Conservation (phyloP, 352 stramenopile genomes). For the Pythium scleroteichum region DNA sequence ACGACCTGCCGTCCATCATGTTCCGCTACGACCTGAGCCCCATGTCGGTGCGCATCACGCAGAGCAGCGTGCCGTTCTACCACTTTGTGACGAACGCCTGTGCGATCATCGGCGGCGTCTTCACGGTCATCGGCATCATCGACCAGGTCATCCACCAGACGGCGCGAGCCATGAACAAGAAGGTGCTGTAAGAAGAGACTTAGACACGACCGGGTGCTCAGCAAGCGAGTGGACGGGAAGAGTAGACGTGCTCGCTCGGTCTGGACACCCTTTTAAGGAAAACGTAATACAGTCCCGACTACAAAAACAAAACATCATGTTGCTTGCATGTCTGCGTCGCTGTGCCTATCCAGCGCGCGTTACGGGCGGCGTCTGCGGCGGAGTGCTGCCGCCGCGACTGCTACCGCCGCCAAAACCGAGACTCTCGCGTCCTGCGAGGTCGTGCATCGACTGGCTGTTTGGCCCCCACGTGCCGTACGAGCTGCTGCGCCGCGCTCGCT, state of each 20-base stretch:
- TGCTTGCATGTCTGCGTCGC: not conserved
- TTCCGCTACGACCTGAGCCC: slow-evolving; percentile 90
- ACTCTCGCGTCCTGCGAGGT: slow-evolving; percentile 12
- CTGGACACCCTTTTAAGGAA: not conserved
- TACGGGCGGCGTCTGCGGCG: slow-evolving; percentile 19
- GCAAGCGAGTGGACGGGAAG: not conserved
- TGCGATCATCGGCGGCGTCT: slow-evolving; percentile 81
- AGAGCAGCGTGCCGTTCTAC: slow-evolving; percentile 86
- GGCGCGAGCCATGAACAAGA: slow-evolving; percentile 86
- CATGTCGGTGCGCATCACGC: slow-evolving; percentile 95
- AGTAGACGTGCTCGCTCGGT: not conserved
- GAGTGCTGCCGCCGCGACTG: slow-evolving; percentile 21
- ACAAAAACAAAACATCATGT: not conserved
- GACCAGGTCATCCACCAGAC: slow-evolving; percentile 88
- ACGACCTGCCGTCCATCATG: slow-evolving; percentile 89
- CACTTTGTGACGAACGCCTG: slow-evolving; percentile 84
- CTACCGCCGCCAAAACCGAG: slow-evolving; percentile 5
- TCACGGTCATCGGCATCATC: slow-evolving; percentile 83
- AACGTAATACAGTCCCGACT: not conserved
- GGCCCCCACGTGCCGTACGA: slow-evolving; percentile 16
- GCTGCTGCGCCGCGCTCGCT: slow-evolving; percentile 19
- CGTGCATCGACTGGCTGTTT: slow-evolving; percentile 12
- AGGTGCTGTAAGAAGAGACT: slow-evolving; percentile 72
- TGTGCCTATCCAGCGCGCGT: not conserved
- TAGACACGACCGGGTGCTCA: not conserved